A percentile compares a stretch with the other conserved stretches of the same genome.
Conservation (phyloP, 805 yeast genomes). For the Barnettozyma californica region DNA sequence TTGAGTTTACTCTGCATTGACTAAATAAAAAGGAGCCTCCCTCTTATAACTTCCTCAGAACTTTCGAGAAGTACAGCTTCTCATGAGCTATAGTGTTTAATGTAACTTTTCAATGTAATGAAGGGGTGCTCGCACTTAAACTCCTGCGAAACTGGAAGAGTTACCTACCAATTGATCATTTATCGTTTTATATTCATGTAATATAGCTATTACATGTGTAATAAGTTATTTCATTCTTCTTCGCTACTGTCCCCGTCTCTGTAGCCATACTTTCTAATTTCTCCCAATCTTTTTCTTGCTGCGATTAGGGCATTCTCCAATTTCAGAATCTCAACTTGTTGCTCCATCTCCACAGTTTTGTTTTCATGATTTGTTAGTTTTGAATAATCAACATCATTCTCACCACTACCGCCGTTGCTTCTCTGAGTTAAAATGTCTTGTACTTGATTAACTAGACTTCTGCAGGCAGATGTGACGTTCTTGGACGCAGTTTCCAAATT, state of each 20-base stretch:
- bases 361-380: conserved; percentile 71
- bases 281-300: conserved; percentile 80
- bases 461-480: conserved; percentile 71
- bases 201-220: no score
- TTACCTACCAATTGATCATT: no score
- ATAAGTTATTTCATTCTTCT: conserved; percentile 31
- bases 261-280: conserved; percentile 76
- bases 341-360: conserved; percentile 85
- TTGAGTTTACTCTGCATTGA: no score
- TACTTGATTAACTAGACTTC: conserved; percentile 63
- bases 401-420: conserved; percentile 23
- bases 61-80: no score
- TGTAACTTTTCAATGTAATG: no score
- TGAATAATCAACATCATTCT: conserved; percentile 55
- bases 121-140: no score
- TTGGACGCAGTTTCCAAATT: conserved; percentile 63
- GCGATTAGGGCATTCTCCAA: conserved; percentile 65
- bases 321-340: conserved; percentile 83
- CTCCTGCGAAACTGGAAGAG: no score
- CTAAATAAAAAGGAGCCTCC: no score
- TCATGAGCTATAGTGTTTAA: no score
- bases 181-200: no score
- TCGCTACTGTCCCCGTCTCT: conserved; percentile 51
- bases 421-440: conserved; percentile 46
- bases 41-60: no score